Conservation (phyloP, 768 basidiomycete species). For the Postia placenta region DNA sequence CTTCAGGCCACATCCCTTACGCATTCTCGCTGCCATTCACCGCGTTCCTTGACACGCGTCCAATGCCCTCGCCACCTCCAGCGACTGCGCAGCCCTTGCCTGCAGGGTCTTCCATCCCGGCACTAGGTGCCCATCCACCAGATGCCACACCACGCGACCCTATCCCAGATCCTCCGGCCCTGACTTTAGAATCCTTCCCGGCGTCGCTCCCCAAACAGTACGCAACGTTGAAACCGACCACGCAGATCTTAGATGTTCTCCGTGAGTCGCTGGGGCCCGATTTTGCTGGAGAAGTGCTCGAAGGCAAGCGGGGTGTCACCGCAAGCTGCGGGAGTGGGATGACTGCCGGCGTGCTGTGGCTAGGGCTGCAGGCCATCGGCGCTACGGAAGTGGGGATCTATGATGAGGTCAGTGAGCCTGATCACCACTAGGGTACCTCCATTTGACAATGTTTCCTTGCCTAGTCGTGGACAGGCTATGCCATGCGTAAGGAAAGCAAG, state of each 20-base stretch:
- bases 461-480: constrained; percentile 99
- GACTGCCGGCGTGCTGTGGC: constrained; percentile 95
- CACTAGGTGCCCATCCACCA: neutral
- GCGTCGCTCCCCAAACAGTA: constrained; percentile 2
- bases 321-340: constrained; percentile 94
- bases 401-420: constrained; percentile 69
- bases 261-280: constrained; percentile 56
- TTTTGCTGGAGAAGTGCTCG: constrained; percentile 43
- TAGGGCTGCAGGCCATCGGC: constrained; percentile 75
- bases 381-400: constrained; percentile 64
- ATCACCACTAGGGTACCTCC: neutral
- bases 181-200: neutral
- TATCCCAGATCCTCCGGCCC: neutral
- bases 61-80: neutral
- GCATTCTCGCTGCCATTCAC: constrained; percentile 84
- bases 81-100: constrained; percentile 6
- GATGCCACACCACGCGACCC: neutral
- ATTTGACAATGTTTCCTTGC: constrained; percentile 7
- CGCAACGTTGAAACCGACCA: constrained; percentile 45
- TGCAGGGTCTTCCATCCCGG: constrained; percentile 7
- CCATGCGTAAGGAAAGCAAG: constrained; percentile 63
- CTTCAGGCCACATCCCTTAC: constrained; percentile 90
- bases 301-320: constrained; percentile 56
- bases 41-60: constrained; percentile 49
- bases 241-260: constrained; percentile 55